Evolutionary conservation across 2,329 filamentous ascomycete species (phyloP).

Genomic region (Aureobasidium melanogenum): DNA sequence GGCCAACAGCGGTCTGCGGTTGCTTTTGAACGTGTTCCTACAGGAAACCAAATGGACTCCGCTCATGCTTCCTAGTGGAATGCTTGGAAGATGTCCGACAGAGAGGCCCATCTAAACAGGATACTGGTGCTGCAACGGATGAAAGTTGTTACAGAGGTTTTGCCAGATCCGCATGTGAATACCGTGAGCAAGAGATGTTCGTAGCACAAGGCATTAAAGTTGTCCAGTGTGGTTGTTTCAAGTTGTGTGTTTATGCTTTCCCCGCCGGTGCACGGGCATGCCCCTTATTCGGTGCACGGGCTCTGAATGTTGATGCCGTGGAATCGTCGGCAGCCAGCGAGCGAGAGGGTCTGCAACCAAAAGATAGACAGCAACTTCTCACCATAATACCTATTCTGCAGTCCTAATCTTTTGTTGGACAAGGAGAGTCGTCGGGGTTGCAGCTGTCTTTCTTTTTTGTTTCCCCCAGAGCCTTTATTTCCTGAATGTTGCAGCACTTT

Average conservation of each 20-base stretch:
- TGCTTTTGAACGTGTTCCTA: background rate
- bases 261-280: background rate
- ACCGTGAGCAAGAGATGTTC: too few species aligned
- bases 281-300: background rate
- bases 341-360: background rate
- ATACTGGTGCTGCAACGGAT: too few species aligned
- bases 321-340: background rate
- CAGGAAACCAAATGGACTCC: background rate
- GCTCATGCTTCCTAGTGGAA: background rate
- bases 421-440: slow-evolving; percentile 2
- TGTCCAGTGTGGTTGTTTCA: background rate
- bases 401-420: background rate
- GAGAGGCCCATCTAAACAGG: too few species aligned
- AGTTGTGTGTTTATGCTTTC: background rate
- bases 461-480: background rate
- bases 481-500: background rate
- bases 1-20: background rate
- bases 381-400: background rate
- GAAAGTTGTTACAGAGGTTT: too few species aligned
- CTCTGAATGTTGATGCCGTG: background rate
- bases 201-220: background rate
- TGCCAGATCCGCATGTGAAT: background rate
- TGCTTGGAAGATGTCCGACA: background rate
- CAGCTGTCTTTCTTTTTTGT: background rate
- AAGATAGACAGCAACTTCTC: background rate